Evolutionary conservation across 2,329 filamentous ascomycete genomes (phyloP).

Genomic region (Harringtonia lauricola): DNA sequence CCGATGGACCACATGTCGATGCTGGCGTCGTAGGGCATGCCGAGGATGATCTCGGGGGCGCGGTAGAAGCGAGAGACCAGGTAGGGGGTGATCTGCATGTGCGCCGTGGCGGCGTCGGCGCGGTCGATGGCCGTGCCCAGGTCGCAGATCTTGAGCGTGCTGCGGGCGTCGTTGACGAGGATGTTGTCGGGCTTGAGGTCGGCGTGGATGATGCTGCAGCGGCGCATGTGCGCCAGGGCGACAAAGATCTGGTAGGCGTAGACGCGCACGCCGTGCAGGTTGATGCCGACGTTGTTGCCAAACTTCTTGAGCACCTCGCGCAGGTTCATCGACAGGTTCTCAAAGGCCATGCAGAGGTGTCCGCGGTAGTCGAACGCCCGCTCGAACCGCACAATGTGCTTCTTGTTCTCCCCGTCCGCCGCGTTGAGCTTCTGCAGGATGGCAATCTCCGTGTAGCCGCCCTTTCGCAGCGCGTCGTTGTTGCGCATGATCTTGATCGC

Average conservation of each 20-base stretch:
- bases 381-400: constrained; percentile 82
- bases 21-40: constrained; percentile 89
- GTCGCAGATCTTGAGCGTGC: constrained; percentile 87
- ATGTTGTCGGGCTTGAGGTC: constrained; percentile 98
- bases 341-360: constrained; percentile 93
- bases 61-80: constrained; percentile 96
- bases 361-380: constrained; percentile 87
- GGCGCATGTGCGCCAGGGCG: constrained; percentile 75
- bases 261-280: constrained; percentile 71
- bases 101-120: constrained; percentile 59
- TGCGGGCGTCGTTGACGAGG: constrained; percentile 75
- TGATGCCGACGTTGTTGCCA: constrained; percentile 87
- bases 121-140: constrained; percentile 90
- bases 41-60: constrained; percentile 91
- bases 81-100: constrained; percentile 84
- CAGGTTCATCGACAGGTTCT: constrained; percentile 86
- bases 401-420: constrained; percentile 78
- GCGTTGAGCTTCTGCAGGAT: constrained; percentile 81
- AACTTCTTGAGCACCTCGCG: constrained; percentile 94
- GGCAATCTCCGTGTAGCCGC: constrained; percentile 86
- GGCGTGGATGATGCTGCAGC: constrained; percentile 87
- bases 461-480: constrained; percentile 86
- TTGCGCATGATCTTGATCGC: constrained; percentile 97
- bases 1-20: constrained; percentile 98
- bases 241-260: constrained; percentile 95